Percentiles rank a stretch among this genome's conserved stretches.
phyloP scores from a whole-genome alignment of 2,329 filamentous ascomycete genomes.

The Trichoderma aggressivum region DNA sequence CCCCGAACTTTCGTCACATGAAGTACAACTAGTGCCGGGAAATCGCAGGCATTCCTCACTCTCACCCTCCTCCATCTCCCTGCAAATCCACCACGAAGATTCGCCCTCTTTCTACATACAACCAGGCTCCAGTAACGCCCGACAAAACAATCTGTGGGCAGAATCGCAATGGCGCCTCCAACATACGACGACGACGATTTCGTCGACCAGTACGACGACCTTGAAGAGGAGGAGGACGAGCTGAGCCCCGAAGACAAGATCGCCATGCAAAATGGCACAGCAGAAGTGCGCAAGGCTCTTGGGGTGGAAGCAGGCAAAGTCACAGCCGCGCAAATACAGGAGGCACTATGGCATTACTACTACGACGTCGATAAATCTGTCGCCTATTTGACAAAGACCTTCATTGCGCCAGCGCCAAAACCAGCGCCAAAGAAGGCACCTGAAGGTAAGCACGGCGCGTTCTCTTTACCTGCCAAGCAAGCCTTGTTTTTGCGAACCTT shows the following conservation, averaged over 20 bases:
- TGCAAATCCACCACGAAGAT: background rate
- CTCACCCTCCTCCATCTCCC: background rate
- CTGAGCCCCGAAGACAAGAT: slow-evolving; percentile 47
- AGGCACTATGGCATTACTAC: slow-evolving; percentile 93
- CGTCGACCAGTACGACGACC: slow-evolving; percentile 49
- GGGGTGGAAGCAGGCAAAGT: slow-evolving; percentile 56
- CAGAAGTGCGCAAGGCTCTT: slow-evolving; percentile 64
- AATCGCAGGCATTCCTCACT: background rate
- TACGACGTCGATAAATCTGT: slow-evolving; percentile 88
- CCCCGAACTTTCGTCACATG: background rate
- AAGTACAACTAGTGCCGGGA: background rate
- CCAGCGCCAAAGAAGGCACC: slow-evolving; percentile 40
- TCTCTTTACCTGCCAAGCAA: slow-evolving; percentile 32
- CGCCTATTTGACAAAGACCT: slow-evolving; percentile 69
- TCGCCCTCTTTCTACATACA: background rate
- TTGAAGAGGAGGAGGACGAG: slow-evolving; percentile 45
- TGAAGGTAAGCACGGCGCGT: slow-evolving; percentile 40
- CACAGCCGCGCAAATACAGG: slow-evolving; percentile 68
- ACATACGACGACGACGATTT: slow-evolving; percentile 47
- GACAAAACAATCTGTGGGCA: background rate
- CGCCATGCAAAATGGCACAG: slow-evolving; percentile 61
- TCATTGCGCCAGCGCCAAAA: slow-evolving; percentile 40
- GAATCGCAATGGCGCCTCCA: slow-evolving; percentile 23
- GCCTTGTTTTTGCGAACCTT: slow-evolving; percentile 27
- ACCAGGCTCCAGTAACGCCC: background rate